Conservation (phyloP, 2,329 filamentous ascomycete genomes). For the Fusarium bulbicola region DNA sequence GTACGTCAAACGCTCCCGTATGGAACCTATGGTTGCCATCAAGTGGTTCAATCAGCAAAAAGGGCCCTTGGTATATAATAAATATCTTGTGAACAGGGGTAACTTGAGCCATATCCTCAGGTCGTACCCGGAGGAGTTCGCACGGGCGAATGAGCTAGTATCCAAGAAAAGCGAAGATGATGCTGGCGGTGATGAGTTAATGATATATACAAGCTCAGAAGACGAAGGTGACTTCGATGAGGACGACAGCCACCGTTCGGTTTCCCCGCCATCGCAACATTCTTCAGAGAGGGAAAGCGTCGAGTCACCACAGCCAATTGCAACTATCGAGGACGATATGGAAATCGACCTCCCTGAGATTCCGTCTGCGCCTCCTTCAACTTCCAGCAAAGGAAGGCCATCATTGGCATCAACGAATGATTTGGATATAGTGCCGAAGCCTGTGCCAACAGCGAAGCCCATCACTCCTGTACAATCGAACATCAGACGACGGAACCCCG, state of each 20-base stretch:
- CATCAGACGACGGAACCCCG: neutral
- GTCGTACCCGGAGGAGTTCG: conserved; percentile 47
- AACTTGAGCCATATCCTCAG: conserved; percentile 49
- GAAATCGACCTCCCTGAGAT: conserved; percentile 23
- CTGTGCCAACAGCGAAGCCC: neutral
- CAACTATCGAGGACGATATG: conserved; percentile 19
- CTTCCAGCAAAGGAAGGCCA: neutral
- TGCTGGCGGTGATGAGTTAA: conserved; percentile 4
- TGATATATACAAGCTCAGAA: conserved; percentile 31
- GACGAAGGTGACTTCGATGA: conserved; percentile 4
- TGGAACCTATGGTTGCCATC: conserved; percentile 49
- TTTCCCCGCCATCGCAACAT: neutral
- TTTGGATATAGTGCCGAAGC: neutral
- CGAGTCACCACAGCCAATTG: neutral
- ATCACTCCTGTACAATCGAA: neutral
- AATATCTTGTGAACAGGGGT: conserved; percentile 47
- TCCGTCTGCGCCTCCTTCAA: neutral
- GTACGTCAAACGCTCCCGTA: conserved; percentile 49
- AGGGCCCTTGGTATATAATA: conserved; percentile 34
- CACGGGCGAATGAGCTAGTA: conserved; percentile 22
- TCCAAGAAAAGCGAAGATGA: conserved; percentile 2
- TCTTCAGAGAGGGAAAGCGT: neutral
- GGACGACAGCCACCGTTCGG: neutral
- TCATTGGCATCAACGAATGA: neutral
- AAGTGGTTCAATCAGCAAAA: conserved; percentile 53